Base-by-base conservation (phyloP, 2,329 filamentous ascomycete genomes). In the Fusarium sp. region DNA sequence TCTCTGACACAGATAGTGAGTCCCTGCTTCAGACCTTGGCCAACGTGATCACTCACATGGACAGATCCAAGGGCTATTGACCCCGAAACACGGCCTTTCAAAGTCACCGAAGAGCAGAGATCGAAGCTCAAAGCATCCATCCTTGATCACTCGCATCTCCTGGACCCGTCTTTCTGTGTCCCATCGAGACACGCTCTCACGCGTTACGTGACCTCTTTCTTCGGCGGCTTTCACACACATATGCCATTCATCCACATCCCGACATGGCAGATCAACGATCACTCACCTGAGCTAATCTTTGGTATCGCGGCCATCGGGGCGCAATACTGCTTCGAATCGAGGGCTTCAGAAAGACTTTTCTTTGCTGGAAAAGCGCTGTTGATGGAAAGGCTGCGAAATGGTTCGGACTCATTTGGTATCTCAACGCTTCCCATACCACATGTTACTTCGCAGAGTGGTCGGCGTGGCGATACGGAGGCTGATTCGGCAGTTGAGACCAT, bases 251-350 rank as follows among this genome's bases (percentile, higher is more conserved):
- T 84, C 11, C 82, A 84, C 68, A 66, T 76, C 5, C 81, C 75
- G 1, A 83, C 82, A 1, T 82, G 80, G 79, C 70, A 75, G 13
- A 59, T 83, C 10, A 69, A 72, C 3, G 80, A 82, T 4, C 74
- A 77, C 20, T 77, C 82, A 0, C 63, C 80, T 0, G 82, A 84
- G 39, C 57, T 84, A 3, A 63, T 83, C 0, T 68, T 83, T 13
- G 80, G 78, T 0, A 77, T 84, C 10, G 74, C 79, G 2, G 77
- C 82, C 0, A 75, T 84, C 7, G 82, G 82, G 0, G 81, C 82
- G 1, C 82, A 84, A 69, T 83, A 83, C 60, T 82, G 81, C 26
- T 83, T 83, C 33, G 82, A 84, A 69, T 79, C 80, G 6, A 78
- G 77, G 4, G 79, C 76, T 18, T 82, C 82, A 1, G 80, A 82